Conservation (phyloP, 2,329 filamentous ascomycete species). For the Xylariaceae sp. region DNA sequence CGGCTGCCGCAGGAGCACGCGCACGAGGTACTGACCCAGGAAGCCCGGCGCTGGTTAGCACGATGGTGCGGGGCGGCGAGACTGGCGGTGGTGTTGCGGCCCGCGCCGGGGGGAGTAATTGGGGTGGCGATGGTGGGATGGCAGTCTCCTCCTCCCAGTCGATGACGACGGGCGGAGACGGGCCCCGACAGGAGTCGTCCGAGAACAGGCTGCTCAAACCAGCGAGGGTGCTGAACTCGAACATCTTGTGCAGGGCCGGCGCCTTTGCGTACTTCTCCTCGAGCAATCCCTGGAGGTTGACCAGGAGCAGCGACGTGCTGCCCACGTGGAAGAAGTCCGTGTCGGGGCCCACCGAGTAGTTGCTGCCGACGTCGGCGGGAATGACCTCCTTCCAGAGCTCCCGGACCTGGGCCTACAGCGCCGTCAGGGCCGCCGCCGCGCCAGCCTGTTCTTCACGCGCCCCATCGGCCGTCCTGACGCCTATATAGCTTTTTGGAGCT, state of each 20-base stretch:
- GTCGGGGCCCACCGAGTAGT: background rate
- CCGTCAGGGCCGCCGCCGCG: background rate
- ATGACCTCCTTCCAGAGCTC: background rate
- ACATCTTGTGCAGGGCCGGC: background rate
- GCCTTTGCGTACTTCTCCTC: background rate
- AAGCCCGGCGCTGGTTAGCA: conserved; percentile 6
- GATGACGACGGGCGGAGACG: too few relatives aligned
- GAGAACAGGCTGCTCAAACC: background rate
- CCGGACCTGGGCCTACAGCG: background rate
- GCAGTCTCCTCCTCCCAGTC: background rate
- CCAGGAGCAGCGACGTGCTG: conserved; percentile 6
- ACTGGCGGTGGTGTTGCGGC: background rate
- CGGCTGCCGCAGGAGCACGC: background rate
- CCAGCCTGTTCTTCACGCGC: background rate
- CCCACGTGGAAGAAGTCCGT: conserved; percentile 7
- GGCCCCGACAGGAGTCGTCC: background rate
- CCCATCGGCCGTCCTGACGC: background rate
- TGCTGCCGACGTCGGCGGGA: too few relatives aligned
- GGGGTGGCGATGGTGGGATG: too few relatives aligned
- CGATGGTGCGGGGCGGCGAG: background rate
- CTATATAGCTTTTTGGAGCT: background rate
- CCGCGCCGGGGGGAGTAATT: background rate
- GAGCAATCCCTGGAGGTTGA: conserved; percentile 1
- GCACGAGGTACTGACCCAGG: conserved; percentile 3
- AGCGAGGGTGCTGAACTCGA: background rate